Evolutionary conservation across 1,284 basidiomycete genomes (phyloP).

Genomic region (Ceratobasidium sp.): DNA sequence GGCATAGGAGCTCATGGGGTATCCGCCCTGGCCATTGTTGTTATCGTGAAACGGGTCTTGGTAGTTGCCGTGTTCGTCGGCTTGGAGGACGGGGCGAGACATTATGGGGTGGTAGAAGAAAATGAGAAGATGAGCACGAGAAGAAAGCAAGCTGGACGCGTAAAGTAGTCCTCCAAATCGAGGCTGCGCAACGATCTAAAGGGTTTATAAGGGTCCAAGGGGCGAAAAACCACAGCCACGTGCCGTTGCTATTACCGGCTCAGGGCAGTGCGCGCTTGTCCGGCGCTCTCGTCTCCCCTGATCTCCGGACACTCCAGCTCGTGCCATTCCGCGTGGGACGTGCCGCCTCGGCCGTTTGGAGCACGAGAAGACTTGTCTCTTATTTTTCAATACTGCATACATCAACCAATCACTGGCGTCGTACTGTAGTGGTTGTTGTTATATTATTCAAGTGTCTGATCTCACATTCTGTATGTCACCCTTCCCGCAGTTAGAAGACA

Average conservation of each 20-base stretch:
- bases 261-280: slow-evolving; percentile 9
- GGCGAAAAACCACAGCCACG: slow-evolving; percentile 26
- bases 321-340: neutral
- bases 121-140: neutral
- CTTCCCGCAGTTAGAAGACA: neutral
- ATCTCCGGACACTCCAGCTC: neutral
- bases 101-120: slow-evolving; percentile 7
- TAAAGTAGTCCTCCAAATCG: neutral
- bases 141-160: slow-evolving; percentile 5
- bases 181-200: slow-evolving; percentile 42
- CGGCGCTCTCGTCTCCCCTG: neutral
- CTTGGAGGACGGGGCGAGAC: slow-evolving; percentile 41
- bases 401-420: neutral
- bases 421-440: too few relatives aligned
- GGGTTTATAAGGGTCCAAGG: neutral
- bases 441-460: neutral
- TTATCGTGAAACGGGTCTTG: slow-evolving; percentile 44
- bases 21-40: neutral
- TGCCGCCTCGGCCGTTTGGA: too few relatives aligned
- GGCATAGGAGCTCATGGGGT: slow-evolving; percentile 36
- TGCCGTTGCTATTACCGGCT: slow-evolving; percentile 12
- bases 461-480: neutral
- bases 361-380: too few relatives aligned
- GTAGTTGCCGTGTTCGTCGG: slow-evolving; percentile 41
- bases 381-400: neutral